These are phyloP conservation scores for Blastobotrys indianensis DNA, from an alignment of 1,139 yeast genomes.

Conservation along the genomic window DNA sequence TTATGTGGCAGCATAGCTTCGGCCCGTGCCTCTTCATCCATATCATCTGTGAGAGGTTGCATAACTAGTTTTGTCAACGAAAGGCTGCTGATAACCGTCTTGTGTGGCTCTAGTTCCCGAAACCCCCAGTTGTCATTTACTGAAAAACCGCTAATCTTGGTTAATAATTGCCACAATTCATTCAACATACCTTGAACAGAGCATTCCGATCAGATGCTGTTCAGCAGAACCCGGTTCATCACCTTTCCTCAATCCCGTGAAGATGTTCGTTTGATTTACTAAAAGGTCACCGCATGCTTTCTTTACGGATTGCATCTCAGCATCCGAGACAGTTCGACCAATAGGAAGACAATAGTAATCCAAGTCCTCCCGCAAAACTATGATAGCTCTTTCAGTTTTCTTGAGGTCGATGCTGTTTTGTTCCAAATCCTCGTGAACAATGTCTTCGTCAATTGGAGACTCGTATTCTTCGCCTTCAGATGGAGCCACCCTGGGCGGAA, in stretches of 20 bases:
- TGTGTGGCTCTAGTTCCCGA: slow-evolving; percentile 76
- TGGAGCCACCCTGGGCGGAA: background rate
- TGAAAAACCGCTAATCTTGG: too few species aligned
- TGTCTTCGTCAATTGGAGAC: slow-evolving; percentile 1
- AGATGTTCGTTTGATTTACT: slow-evolving; percentile 53
- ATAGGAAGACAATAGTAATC: slow-evolving; percentile 86
- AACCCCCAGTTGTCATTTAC: slow-evolving; percentile 76
- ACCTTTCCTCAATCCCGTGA: slow-evolving; percentile 53
- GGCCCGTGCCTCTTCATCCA: slow-evolving; percentile 22
- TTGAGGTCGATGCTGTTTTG: slow-evolving; percentile 35
- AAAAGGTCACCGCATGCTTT: slow-evolving; percentile 62
- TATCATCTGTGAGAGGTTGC: slow-evolving; percentile 11
- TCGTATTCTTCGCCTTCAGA: slow-evolving; percentile 3
- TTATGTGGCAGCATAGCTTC: slow-evolving; percentile 55
- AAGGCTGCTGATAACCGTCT: slow-evolving; percentile 79
- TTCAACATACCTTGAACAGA: slow-evolving; percentile 49
- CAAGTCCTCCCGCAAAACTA: slow-evolving; percentile 87
- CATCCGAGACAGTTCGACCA: slow-evolving; percentile 33
- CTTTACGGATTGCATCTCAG: slow-evolving; percentile 56
- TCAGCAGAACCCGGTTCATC: slow-evolving; percentile 83
- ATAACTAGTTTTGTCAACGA: slow-evolving; percentile 62
- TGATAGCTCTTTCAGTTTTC: slow-evolving; percentile 74
- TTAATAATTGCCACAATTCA: too few species aligned
- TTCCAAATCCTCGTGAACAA: slow-evolving; percentile 46
- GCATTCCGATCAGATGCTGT: slow-evolving; percentile 89